Evolutionary conservation across 2,329 filamentous ascomycete genomes (phyloP).

Genomic region (Plectosphaerella cucumerina): DNA sequence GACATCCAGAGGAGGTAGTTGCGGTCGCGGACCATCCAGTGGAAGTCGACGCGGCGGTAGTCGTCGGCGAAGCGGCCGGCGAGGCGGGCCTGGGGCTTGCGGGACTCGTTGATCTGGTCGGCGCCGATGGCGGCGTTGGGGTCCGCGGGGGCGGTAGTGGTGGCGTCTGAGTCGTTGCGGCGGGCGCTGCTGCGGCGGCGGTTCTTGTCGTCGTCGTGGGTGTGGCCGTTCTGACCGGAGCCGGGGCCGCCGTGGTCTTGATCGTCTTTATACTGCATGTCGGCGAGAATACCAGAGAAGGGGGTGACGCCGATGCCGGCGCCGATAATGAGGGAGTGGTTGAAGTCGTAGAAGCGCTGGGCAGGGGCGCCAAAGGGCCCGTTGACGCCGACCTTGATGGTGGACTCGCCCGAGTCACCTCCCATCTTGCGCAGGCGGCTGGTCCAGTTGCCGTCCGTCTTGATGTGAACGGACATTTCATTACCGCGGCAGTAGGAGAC

Average conservation of each 20-base stretch:
- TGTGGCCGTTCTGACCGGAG: conserved; percentile 7
- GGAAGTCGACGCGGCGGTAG: conserved; percentile 52
- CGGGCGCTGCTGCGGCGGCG: conserved; percentile 10
- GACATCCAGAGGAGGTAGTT: conserved; percentile 56
- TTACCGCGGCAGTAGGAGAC: conserved; percentile 50
- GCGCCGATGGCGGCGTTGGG: neutral
- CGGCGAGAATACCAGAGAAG: conserved; percentile 51
- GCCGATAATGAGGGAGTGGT: conserved; percentile 51
- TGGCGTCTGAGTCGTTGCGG: conserved; percentile 12
- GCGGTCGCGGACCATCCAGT: conserved; percentile 56
- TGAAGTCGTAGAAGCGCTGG: conserved; percentile 54
- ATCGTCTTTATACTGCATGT: conserved; percentile 45
- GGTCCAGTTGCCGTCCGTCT: conserved; percentile 56
- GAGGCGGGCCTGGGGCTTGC: conserved; percentile 4
- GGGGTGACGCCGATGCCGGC: conserved; percentile 55
- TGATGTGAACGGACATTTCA: conserved; percentile 52
- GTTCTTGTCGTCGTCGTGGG: conserved; percentile 1
- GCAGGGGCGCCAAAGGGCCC: conserved; percentile 55
- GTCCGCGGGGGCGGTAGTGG: neutral
- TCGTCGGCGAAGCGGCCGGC: conserved; percentile 24
- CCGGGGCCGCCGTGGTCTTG: conserved; percentile 23
- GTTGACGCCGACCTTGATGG: conserved; percentile 49
- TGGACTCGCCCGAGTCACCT: conserved; percentile 23
- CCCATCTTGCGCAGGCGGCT: conserved; percentile 37
- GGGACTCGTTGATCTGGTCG: conserved; percentile 12